A percentile compares a stretch with the other conserved stretches of the same genome.
phyloP scores from a whole-genome alignment of 1,284 basidiomycete genomes.

The Puccinia triticina region DNA sequence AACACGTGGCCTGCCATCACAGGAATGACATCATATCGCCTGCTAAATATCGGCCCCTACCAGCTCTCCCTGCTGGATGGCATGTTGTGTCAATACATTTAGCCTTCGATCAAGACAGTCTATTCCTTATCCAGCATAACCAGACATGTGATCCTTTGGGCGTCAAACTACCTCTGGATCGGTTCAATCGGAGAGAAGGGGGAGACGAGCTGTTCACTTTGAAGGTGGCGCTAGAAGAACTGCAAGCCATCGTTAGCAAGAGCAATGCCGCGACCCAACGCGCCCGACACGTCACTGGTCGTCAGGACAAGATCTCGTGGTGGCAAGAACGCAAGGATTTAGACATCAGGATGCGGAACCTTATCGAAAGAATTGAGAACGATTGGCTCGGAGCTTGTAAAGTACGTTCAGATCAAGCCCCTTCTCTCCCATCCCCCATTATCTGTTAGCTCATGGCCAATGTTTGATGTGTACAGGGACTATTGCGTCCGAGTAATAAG shows the following conservation, averaged over 20 bases:
- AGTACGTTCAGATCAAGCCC: constrained; percentile 63
- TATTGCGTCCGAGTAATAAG: constrained; percentile 42
- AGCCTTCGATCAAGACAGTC: constrained; percentile 76
- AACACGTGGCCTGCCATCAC: constrained; percentile 29
- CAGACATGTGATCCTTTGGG: constrained; percentile 67
- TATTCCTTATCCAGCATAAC: constrained; percentile 81
- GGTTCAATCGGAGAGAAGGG: constrained; percentile 75
- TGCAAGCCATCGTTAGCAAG: constrained; percentile 74
- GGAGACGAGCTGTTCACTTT: constrained; percentile 75
- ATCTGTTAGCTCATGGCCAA: background rate
- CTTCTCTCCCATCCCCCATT: background rate
- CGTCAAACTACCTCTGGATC: constrained; percentile 81
- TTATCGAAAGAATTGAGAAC: constrained; percentile 85
- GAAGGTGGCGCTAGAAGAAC: constrained; percentile 72
- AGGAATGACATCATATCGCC: constrained; percentile 33
- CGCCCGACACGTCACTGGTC: constrained; percentile 71
- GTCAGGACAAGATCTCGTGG: constrained; percentile 67
- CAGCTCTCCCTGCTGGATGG: constrained; percentile 75
- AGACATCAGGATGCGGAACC: constrained; percentile 73
- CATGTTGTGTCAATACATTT: constrained; percentile 81
- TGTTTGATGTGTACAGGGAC: constrained; percentile 17
- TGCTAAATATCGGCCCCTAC: constrained; percentile 53
- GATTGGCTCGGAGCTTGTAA: constrained; percentile 98
- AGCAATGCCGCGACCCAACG: constrained; percentile 77
- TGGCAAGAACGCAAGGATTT: constrained; percentile 78